Base-by-base conservation (phyloP, 2,329 filamentous ascomycete genomes). In the Ophiostoma montium region DNA sequence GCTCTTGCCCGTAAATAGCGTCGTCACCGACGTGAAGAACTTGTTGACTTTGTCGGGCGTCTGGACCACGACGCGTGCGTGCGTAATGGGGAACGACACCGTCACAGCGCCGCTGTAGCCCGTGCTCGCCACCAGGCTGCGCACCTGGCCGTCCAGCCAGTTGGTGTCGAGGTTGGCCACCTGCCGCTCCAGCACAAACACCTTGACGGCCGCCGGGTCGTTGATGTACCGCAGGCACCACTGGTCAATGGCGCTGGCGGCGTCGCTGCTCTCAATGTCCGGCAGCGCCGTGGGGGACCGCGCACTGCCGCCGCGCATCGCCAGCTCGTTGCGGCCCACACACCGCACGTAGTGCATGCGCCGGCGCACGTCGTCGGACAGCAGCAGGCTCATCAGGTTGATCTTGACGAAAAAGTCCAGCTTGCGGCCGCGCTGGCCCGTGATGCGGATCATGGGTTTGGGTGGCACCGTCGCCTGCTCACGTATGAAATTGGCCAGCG, bases 331-430 rank as follows among this genome's bases (percentile, higher is more conserved):
- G 16, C 60, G 58, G 0, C 62, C 63, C 11, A 76, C 70, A 50
- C 71, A 70, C 19, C 72, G 70, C 41, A 76, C 63, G 59, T 77
- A 78, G 57, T 77, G 71, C 58, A 75, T 67, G 23, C 71, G 66
- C 33, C 63, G 56, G 21, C 57, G 59, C 8, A 65, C 59, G 48
- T 71, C 66, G 2, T 72, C 68, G 0, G 72, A 66, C 2, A 76
- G 65, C 5, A 78, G 63, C 11, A 77, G 62, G 44, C 61, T 65
- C 70, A 78, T 72, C 16, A 76, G 62, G 57, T 78, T 78, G 38
- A 77, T 61, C 56, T 68, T 70, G 51, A 78, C 59, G 50, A 70
- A 66, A 55, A 78, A 78, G 58, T 77, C 74, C 31, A 70, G 56
- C 53, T 57, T 62, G 50, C 61, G 59, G n/a, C 64, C 62, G 30